Conservation (phyloP, 495 filamentous ascomycete species). For the Staphylotrichum longicolle region DNA sequence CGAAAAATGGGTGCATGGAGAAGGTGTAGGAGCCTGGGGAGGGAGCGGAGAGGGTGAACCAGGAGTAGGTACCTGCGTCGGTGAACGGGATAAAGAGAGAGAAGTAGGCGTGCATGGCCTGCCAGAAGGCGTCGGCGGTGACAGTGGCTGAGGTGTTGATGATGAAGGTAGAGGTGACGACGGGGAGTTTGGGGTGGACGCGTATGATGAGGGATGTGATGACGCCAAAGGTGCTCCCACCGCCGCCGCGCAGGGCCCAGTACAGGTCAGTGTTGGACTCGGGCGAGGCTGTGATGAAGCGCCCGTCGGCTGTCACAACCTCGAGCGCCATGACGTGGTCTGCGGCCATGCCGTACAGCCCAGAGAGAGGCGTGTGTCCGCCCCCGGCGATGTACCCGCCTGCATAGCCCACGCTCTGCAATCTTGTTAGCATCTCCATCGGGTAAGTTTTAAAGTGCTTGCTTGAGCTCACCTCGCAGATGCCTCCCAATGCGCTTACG, state of each 20-base stretch:
- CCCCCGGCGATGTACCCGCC: slow-evolving; percentile 55
- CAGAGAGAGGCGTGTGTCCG: slow-evolving; percentile 45
- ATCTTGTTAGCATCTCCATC: background rate
- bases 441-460: background rate
- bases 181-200: slow-evolving; percentile 35
- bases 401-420: slow-evolving; percentile 46
- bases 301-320: slow-evolving; percentile 57
- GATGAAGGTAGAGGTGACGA: slow-evolving; percentile 24
- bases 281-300: slow-evolving; percentile 52
- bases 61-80: slow-evolving; percentile 46
- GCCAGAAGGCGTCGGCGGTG: slow-evolving; percentile 51
- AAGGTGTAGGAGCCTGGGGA: slow-evolving; percentile 35
- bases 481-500: background rate
- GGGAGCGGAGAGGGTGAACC: slow-evolving; percentile 5
- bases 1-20: slow-evolving; percentile 31
- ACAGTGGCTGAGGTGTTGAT: slow-evolving; percentile 27
- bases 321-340: slow-evolving; percentile 53
- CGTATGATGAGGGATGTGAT: slow-evolving; percentile 51
- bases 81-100: slow-evolving; percentile 33
- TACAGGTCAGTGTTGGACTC: slow-evolving; percentile 55
- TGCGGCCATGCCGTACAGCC: slow-evolving; percentile 42
- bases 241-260: slow-evolving; percentile 61
- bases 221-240: slow-evolving; percentile 51
- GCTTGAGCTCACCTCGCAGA: background rate
- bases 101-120: slow-evolving; percentile 43